Evolutionary conservation across 371 early-diverging fungal species (phyloP).

Genomic region (Mucor ambiguus): DNA sequence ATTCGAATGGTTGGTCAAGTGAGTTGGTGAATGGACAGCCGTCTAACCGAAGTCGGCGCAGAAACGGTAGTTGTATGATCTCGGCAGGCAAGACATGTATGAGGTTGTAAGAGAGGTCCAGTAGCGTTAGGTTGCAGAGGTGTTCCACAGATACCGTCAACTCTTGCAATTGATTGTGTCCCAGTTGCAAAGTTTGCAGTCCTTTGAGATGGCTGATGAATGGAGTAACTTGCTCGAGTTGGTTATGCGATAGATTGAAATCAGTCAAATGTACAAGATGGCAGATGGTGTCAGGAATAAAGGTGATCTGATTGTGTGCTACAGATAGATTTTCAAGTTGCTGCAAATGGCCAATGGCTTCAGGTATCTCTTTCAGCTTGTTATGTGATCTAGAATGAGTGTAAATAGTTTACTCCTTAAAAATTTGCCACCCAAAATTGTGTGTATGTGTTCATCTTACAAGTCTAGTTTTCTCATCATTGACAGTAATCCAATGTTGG

Average conservation of each 20-base stretch:
- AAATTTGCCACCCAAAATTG: not conserved
- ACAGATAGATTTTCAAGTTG: conserved; percentile 63
- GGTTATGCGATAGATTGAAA: conserved; percentile 58
- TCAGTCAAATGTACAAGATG: conserved; percentile 58
- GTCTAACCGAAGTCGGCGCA: conserved; percentile 60
- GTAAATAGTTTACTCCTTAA: not conserved
- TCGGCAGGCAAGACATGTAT: conserved; percentile 42
- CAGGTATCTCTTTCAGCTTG: conserved; percentile 59
- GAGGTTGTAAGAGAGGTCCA: conserved; percentile 68
- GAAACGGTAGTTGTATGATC: conserved; percentile 47
- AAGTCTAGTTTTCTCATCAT: conserved; percentile 31
- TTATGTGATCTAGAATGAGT: conserved; percentile 49
- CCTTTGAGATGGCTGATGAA: conserved; percentile 34
- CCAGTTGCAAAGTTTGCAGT: conserved; percentile 25
- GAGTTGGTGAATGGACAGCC: conserved; percentile 43
- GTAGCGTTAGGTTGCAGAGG: conserved; percentile 54
- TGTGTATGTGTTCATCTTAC: conserved; percentile 23
- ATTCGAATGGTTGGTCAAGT: conserved; percentile 11
- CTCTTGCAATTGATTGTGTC: conserved; percentile 23
- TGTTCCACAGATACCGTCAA: conserved; percentile 70
- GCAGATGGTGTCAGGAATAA: conserved; percentile 68
- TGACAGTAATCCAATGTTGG: conserved; percentile 27
- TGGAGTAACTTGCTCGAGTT: conserved; percentile 49
- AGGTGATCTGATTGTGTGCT: conserved; percentile 56
- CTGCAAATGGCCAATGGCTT: conserved; percentile 64